Conservation (phyloP, 345 rosid species). For the Salix purpurea region DNA sequence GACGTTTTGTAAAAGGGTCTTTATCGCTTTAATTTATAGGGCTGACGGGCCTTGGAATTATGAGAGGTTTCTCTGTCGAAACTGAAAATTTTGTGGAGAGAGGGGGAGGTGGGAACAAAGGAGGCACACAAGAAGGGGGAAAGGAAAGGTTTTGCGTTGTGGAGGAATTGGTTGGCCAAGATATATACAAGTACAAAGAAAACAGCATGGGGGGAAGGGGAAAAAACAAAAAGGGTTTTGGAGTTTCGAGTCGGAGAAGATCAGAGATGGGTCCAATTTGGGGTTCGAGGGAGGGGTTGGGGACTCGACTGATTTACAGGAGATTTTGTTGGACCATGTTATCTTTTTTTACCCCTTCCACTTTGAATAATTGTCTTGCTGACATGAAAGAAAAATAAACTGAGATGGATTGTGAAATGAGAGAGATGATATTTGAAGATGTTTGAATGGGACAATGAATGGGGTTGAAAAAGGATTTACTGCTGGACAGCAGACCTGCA, state of each 20-base stretch:
- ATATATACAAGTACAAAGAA: constrained; percentile 22
- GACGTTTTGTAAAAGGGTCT: neutral
- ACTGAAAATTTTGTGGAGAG: constrained; percentile 2
- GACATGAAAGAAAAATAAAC: constrained; percentile 7
- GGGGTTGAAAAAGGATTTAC: constrained; percentile 4
- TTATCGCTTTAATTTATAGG: constrained; percentile 15
- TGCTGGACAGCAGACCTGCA: constrained; percentile 3
- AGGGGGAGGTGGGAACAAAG: constrained; percentile 10
- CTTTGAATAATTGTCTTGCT: constrained; percentile 8
- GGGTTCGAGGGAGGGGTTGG: constrained; percentile 1
- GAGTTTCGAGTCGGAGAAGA: constrained; percentile 22
- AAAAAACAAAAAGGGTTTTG: constrained; percentile 19
- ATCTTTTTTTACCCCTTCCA: neutral
- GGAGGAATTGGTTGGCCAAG: constrained; percentile 3
- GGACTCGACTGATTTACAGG: constrained; percentile 35
- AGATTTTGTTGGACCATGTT: constrained; percentile 13
- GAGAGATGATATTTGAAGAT: constrained; percentile 13
- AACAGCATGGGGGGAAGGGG: constrained; percentile 10
- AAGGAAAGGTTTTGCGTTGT: constrained; percentile 1
- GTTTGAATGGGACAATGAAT: constrained; percentile 17
- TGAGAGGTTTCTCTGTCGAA: neutral
- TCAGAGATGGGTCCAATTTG: constrained; percentile 29
- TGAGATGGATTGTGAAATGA: constrained; percentile 12
- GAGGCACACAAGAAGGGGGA: constrained; percentile 4
- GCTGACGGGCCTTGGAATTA: constrained; percentile 5